Percentiles rank a stretch among this genome's conserved stretches.
Conservation (phyloP, 2,329 filamentous ascomycete genomes). For the Furcasterigmium sp. region DNA sequence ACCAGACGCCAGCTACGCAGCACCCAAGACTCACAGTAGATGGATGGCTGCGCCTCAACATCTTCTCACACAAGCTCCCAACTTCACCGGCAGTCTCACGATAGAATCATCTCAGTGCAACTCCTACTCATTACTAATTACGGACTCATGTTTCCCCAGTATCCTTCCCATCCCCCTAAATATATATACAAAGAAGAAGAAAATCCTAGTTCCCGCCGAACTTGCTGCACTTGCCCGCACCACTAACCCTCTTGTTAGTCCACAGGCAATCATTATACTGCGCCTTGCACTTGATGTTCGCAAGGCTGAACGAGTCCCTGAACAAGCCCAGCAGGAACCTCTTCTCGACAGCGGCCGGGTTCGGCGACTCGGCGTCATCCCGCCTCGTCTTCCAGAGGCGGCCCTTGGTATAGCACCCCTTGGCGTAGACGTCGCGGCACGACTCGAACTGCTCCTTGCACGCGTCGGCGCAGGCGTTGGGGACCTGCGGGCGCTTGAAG, state of each 20-base stretch:
- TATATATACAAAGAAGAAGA: no score
- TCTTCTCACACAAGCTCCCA: no score
- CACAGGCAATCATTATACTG: slow-evolving; percentile 45
- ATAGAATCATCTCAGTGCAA: no score
- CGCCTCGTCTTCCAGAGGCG: slow-evolving; percentile 25
- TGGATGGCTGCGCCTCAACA: no score
- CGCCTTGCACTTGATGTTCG: slow-evolving; percentile 36
- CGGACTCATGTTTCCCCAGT: no score
- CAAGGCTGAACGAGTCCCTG: slow-evolving; percentile 18
- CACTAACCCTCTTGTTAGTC: slow-evolving; percentile 33
- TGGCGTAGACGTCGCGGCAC: slow-evolving; percentile 42
- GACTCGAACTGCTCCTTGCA: slow-evolving; percentile 47
- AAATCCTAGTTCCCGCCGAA: slow-evolving; percentile 23
- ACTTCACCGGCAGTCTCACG: no score
- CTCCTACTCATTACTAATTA: no score
- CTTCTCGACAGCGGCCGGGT: slow-evolving; percentile 10
- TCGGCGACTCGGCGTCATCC: slow-evolving; percentile 6
- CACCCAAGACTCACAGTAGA: no score
- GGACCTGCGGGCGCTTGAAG: slow-evolving; percentile 31
- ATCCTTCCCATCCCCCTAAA: no score
- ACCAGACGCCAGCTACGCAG: no score
- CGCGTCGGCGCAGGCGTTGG: slow-evolving; percentile 42
- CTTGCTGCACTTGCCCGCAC: slow-evolving; percentile 31
- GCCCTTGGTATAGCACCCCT: slow-evolving; percentile 47
- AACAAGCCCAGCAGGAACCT: slow-evolving; percentile 16